These are phyloP conservation scores for Warburgia ugandensis DNA, from an alignment of 164 flowering plant genomes.

Conservation along the genomic window DNA sequence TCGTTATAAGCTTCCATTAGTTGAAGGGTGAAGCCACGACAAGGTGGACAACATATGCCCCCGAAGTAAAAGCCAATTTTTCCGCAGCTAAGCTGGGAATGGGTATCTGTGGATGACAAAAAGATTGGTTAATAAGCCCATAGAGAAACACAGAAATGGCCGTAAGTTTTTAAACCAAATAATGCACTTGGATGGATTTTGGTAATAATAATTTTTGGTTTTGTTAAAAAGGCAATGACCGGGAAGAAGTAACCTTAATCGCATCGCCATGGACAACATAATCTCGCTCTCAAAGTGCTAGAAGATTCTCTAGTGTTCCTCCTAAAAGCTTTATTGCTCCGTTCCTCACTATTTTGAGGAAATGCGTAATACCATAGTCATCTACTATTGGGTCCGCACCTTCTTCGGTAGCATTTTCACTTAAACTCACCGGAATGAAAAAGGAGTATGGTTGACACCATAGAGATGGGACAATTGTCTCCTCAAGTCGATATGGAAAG, in stretches of 20 bases:
- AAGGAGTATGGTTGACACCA: conserved; percentile 37
- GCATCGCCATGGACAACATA: conserved; percentile 29
- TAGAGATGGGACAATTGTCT: conserved; percentile 20
- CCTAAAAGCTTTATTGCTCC: conserved; percentile 35
- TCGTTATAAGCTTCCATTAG: conserved; percentile 37
- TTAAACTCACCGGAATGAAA: conserved; percentile 25
- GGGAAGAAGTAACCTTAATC: conserved; percentile 32
- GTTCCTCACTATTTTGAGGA: conserved; percentile 39
- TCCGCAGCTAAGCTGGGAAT: conserved; percentile 40
- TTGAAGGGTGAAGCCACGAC: conserved; percentile 38
- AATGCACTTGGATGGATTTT: too few species aligned
- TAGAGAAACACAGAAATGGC: too few species aligned
- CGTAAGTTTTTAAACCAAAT: too few species aligned
- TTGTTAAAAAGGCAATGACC: too few species aligned
- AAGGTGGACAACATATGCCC: conserved; percentile 58
- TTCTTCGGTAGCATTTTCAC: conserved; percentile 21
- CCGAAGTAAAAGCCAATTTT: conserved; percentile 54
- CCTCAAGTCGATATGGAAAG: conserved; percentile 23
- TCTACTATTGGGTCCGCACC: conserved; percentile 33
- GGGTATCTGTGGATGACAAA: conserved; percentile 25
- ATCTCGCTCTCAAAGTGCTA: conserved; percentile 24
- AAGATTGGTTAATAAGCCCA: background rate
- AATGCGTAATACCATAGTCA: conserved; percentile 49
- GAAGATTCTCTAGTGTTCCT: conserved; percentile 38
- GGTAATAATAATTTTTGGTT: too few species aligned